Evolutionary conservation across 352 stramenopile genomes (phyloP), one percentile per base, ranked within the genome.

Genomic region (Halophytophthora polymorphica): DNA sequence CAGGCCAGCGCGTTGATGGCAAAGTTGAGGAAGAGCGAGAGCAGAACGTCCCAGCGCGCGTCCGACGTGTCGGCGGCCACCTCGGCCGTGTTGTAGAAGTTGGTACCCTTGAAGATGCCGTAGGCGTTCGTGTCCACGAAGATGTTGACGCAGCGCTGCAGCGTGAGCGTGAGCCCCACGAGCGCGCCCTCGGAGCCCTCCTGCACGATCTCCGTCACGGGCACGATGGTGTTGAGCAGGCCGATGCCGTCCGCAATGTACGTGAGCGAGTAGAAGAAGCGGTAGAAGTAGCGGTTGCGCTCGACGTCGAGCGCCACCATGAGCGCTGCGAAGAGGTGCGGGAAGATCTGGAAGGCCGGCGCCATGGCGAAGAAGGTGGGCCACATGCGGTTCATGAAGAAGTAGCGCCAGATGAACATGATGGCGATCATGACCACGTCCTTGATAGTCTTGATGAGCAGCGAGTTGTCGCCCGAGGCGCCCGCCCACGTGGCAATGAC

Each of bases 181-280:
- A 81, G 69, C 1, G 74, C 70, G 12, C 74, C 77, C 36, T 88
- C 77, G 0, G 69, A 86, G 2, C 77, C 77, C 46, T 83, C 71
- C 52, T 88, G 69, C 22, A 80, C 72, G 52, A 88, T 86, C 45
- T 88, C 77, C 2, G 71, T 85, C 17, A 86, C 60, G 6, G 77
- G 74, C 22, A 86, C 72, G 47, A 86, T 68, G 31, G 62, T 69
- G 50, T 76, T 77, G 22, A 88, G 47, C 19, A 70, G 50, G 13
- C 61, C 69, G 38, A 88, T 84, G 18, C 74, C 77, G 22, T 83
- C 68, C 2, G 73, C 60, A 14, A 88, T 52, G 54, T 71, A 75
- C 1, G 71, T 68, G 23, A 88, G 41, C 1, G 64, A 65, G 49
- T 74, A 61, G 25, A 86, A 70, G 37, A 80, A 18, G 18, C 66